Base-by-base conservation (phyloP, 176 grass and related monocot genomes). In the Bromus sterilis region DNA sequence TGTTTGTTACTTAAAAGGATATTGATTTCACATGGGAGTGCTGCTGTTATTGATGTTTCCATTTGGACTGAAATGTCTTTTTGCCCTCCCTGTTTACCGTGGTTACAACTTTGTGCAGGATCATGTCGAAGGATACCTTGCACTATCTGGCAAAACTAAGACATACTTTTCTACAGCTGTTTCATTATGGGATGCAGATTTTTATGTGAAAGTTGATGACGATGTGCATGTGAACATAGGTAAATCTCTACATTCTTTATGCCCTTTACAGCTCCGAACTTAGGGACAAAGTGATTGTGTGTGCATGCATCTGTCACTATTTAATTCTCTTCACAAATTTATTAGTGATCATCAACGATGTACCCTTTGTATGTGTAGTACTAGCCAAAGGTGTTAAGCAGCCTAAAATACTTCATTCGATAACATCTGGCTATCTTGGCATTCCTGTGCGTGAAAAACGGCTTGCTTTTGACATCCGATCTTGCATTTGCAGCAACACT, bases 161-260 rank as follows among this genome's bases (percentile, higher is more conserved):
- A 62, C 83, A 33, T 93, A 93, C 56, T 93, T 93, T 85, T 65
- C 87, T 69, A 90, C 91, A 46, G 91, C 91, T 82, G 91, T 93
- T 66, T 90, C 88, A 18, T 78, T 85, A 64, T 93, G 91, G 88
- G 91, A 93, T 69, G 91, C 91, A 51, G 88, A 90, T 30, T 93
- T 90, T 81, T 93, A 93, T 74, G 74, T 93, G 34, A 93, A 93
- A 61, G 84, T 93, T 24, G 88, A 93, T 24, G 91, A 93, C 79
- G 91, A 93, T 7, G 91, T 93, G 35, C 91, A 93, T 74, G 91
- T 93, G n/a, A 93, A 93, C 55, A 90, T 93, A 75, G 91, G 91
- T 93, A 87, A 88, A 68, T 83, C 0, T 85, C 32, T 21, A 61
- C 62, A 2, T 40, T 53, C n/a, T 80, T 32, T 60, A 73, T 48